These are phyloP conservation scores for Euphorbia celastroides DNA, from an alignment of 441 rosid genomes.

Conservation along the genomic window DNA sequence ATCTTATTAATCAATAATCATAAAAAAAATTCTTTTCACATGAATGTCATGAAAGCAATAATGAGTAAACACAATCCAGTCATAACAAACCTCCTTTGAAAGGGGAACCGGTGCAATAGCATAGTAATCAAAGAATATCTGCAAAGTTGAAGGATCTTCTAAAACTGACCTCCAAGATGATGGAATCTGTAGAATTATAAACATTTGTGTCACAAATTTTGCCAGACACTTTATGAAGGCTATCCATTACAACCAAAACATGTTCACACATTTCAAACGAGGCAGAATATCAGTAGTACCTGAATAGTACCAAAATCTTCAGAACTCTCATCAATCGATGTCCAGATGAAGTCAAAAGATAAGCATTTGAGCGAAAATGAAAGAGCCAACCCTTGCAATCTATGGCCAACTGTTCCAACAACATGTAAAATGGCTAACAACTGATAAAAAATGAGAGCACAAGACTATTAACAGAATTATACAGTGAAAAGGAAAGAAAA, in stretches of 20 bases:
- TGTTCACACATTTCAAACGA: background rate
- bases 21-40: too few species aligned
- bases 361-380: slow-evolving; percentile 93
- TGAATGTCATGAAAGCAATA: too few species aligned
- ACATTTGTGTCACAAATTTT: slow-evolving; percentile 15
- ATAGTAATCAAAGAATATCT: slow-evolving; percentile 94
- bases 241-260: slow-evolving; percentile 6
- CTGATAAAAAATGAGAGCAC: slow-evolving; percentile 9
- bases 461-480: background rate
- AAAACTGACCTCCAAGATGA: slow-evolving; percentile 81
- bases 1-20: background rate
- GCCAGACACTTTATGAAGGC: slow-evolving; percentile 1
- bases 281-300: slow-evolving; percentile 36
- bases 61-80: background rate
- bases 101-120: slow-evolving; percentile 64
- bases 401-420: slow-evolving; percentile 48
- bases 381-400: slow-evolving; percentile 90
- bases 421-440: slow-evolving; percentile 6
- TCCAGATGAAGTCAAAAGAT: slow-evolving; percentile 97
- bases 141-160: slow-evolving; percentile 93
- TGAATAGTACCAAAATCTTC: slow-evolving; percentile 99
- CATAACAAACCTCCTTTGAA: slow-evolving; percentile 76
- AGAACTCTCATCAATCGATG: slow-evolving; percentile 95
- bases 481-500: background rate
- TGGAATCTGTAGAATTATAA: slow-evolving; percentile 59